Base-by-base conservation (phyloP, 257 asterid species). In the Avicennia marina region DNA sequence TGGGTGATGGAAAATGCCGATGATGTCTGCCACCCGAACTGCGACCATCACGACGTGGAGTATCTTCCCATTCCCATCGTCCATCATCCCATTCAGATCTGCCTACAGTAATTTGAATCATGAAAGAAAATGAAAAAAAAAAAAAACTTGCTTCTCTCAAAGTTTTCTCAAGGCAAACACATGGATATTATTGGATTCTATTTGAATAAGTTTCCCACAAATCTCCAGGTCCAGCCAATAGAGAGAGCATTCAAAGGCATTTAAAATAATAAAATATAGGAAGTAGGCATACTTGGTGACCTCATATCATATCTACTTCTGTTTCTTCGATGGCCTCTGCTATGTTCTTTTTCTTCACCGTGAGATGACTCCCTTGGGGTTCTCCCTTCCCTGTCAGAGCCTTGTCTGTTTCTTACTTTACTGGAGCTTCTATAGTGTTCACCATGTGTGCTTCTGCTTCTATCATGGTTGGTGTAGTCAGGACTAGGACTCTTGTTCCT, bases 31-130 rank as follows among this genome's bases (percentile, higher is more conserved):
- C 79, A 65, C 83, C 68, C 42, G 80, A 40, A 66, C 74, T 52
- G 53, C 53, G 81, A 34, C 81, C 73, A 62, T 84, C 94, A 4
- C 82, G 87, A 27, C 75, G 79, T 41, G 97, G 97, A 51, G 87
- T 63, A 61, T 89, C 97, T 75, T 82, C 86, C 99, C 99, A 89
- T 69, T 93, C 97, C 96, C 96, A 89, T 63, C 81, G 78, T 55
- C 97, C 95, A 67, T 93, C 95, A 73, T 93, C 97, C 99, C 99
- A 93, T 40, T 89, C 89, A 70, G 95, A 89, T 72, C 85, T 84
- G 48, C 81, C 99, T 89, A 50, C 67, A 77, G 58, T 51, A 24
- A 53, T 60, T 63, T 53, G 55, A 68, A 64, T 64, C 62, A 62
- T 44, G 29, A 21, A 25, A 38, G 19, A 70, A 17, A 64, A 46